These are phyloP conservation scores for Monosporascus sp. DNA, from an alignment of 2,329 filamentous ascomycete genomes.

Conservation along the genomic window DNA sequence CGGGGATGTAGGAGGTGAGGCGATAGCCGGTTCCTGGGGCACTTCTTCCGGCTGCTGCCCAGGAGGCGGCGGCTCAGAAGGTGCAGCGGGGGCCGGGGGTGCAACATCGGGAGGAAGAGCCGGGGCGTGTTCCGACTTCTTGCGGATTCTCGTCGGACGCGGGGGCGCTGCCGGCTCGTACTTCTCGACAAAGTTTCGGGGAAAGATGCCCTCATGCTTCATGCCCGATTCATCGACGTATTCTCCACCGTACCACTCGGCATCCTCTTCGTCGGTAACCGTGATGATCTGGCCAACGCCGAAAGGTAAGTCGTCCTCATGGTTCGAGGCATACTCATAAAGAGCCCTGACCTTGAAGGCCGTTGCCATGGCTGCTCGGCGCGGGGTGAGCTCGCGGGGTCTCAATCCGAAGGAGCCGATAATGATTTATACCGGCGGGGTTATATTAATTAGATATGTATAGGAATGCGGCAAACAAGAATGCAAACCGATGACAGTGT, in stretches of 20 bases:
- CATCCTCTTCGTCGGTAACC: slow-evolving; percentile 87
- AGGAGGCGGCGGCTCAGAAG: slow-evolving; percentile 19
- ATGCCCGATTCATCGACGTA: slow-evolving; percentile 71
- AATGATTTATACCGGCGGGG: background rate
- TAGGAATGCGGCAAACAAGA: background rate
- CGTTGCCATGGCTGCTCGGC: slow-evolving; percentile 56
- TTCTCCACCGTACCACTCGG: slow-evolving; percentile 89
- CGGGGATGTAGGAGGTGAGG: slow-evolving; percentile 22
- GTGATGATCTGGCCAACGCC: slow-evolving; percentile 82
- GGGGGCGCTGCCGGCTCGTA: slow-evolving; percentile 89
- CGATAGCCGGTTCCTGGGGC: slow-evolving; percentile 28
- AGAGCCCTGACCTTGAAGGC: slow-evolving; percentile 93
- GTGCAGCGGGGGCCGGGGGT: slow-evolving; percentile 24
- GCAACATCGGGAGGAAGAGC: slow-evolving; percentile 32
- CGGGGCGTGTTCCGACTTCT: slow-evolving; percentile 44
- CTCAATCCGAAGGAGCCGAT: background rate
- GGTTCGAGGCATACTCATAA: slow-evolving; percentile 87
- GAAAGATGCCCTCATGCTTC: slow-evolving; percentile 83
- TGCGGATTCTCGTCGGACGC: slow-evolving; percentile 71
- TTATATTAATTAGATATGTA: background rate
- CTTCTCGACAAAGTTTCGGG: slow-evolving; percentile 94
- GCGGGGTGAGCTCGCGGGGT: slow-evolving; percentile 2
- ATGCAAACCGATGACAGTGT: background rate
- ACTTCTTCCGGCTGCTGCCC: slow-evolving; percentile 14
- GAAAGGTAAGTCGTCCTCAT: slow-evolving; percentile 94